Evolutionary conservation across 225 moss, liverwort and hornwort genomes (phyloP).

Genomic region (Neckera pumila): DNA sequence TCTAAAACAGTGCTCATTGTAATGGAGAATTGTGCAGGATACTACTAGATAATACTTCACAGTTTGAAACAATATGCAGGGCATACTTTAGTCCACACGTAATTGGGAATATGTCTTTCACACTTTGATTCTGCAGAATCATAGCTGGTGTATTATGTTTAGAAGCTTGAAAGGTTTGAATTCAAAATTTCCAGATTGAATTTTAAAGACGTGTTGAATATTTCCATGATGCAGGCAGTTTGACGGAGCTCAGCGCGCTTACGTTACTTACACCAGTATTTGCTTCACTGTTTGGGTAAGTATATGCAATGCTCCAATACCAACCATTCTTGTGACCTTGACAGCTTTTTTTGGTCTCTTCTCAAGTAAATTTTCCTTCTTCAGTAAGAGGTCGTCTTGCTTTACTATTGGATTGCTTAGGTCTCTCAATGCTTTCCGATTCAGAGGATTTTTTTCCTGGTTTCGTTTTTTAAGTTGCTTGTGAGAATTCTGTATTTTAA

Average conservation of each 20-base stretch:
- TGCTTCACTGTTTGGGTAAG: constrained; percentile 18
- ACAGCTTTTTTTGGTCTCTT: background rate
- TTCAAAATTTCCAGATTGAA: background rate
- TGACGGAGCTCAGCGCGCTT: constrained; percentile 30
- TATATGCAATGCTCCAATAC: background rate
- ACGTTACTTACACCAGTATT: constrained; percentile 32
- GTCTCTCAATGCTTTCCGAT: background rate
- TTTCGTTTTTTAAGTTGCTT: background rate
- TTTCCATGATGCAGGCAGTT: constrained; percentile 13
- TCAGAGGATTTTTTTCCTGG: background rate
- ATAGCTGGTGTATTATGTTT: background rate
- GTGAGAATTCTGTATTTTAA: background rate
- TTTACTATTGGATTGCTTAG: background rate
- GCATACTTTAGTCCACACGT: background rate
- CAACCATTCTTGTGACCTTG: background rate
- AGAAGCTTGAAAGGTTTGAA: background rate
- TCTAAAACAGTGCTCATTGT: background rate
- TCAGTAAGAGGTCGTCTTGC: background rate
- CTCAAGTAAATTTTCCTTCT: background rate
- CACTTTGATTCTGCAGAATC: background rate
- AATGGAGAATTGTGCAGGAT: background rate
- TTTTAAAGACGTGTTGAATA: background rate
- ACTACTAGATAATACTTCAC: background rate
- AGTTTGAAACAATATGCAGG: background rate
- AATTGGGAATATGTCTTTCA: background rate